phyloP scores from a whole-genome alignment of 2,329 filamentous ascomycete genomes.

The Emmonsia crescens region DNA sequence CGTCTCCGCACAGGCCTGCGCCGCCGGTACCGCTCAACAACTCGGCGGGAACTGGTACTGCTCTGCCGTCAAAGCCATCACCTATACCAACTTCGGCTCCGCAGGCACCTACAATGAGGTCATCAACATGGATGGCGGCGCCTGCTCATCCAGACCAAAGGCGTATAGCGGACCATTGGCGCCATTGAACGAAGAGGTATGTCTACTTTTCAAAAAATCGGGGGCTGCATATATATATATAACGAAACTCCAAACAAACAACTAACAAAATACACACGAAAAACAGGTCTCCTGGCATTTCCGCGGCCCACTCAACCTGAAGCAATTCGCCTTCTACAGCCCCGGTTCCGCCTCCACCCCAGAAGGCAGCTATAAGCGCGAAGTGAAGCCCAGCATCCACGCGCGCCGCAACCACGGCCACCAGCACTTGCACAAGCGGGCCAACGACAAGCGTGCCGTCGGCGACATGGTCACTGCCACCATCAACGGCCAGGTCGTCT shows the following conservation, averaged over 20 bases:
- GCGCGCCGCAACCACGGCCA: conserved; percentile 41
- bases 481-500: conserved; percentile 47
- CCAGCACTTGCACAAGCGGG: conserved; percentile 36
- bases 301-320: conserved; percentile 57
- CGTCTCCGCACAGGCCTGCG: conserved; percentile 14
- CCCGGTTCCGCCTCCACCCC: conserved; percentile 26
- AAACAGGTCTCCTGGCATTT: conserved; percentile 60
- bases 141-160: conserved; percentile 44
- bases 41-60: conserved; percentile 55
- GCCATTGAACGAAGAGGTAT: conserved; percentile 60
- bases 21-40: conserved; percentile 15
- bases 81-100: conserved; percentile 53
- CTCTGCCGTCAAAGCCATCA: conserved; percentile 52
- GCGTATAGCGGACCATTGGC: conserved; percentile 51
- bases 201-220: conserved; percentile 17
- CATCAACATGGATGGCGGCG: conserved; percentile 46
- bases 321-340: conserved; percentile 59
- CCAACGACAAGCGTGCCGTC: conserved; percentile 39
- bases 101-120: conserved; percentile 56
- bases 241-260: not conserved
- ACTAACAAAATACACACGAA: not conserved
- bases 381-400: conserved; percentile 23
- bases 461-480: conserved; percentile 45
- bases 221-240: not conserved
- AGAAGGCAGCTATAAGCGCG: conserved; percentile 24